These are phyloP conservation scores for Rostrohypoxylon terebratum DNA, from an alignment of 495 filamentous ascomycete species.

Conservation along the genomic window DNA sequence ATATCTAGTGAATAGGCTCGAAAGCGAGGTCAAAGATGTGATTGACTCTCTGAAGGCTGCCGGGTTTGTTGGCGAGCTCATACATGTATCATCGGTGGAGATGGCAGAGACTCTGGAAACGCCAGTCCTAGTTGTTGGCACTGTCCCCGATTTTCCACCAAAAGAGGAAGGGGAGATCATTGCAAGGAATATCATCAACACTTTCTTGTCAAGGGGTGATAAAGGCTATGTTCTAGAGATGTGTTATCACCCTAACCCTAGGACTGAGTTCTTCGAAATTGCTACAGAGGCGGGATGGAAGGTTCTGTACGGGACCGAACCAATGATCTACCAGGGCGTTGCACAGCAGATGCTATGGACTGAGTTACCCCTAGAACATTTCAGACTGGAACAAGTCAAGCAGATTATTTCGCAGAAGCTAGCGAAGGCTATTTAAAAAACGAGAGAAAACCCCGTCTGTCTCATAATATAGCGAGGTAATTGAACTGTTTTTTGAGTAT, in stretches of 20 bases:
- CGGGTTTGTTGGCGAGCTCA: conserved; percentile 1
- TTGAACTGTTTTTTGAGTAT: too few species aligned
- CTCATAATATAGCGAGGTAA: too few species aligned
- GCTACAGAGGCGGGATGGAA: background rate
- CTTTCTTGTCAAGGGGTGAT: background rate
- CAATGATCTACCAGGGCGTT: conserved; percentile 9
- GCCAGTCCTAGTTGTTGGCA: conserved; percentile 1
- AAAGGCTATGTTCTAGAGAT: conserved; percentile 1
- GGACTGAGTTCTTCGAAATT: conserved; percentile 7
- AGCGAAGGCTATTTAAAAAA: too few species aligned
- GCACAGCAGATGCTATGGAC: conserved; percentile 4
- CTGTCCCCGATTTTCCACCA: conserved; percentile 3
- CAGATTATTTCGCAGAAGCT: background rate
- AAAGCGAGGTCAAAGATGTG: background rate
- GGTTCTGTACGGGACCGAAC: conserved; percentile 2
- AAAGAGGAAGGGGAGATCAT: conserved; percentile 6
- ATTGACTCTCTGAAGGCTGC: background rate
- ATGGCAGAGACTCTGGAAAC: conserved; percentile 1
- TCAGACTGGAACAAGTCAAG: background rate
- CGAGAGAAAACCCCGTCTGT: too few species aligned
- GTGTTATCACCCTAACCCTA: conserved; percentile 6
- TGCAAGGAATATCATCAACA: background rate
- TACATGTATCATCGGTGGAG: background rate
- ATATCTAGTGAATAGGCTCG: conserved; percentile 9
- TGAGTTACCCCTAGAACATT: background rate